Evolutionary conservation across 768 basidiomycete species (phyloP), one percentile per base, ranked within the genome.

Genomic region (Calocera cornea): DNA sequence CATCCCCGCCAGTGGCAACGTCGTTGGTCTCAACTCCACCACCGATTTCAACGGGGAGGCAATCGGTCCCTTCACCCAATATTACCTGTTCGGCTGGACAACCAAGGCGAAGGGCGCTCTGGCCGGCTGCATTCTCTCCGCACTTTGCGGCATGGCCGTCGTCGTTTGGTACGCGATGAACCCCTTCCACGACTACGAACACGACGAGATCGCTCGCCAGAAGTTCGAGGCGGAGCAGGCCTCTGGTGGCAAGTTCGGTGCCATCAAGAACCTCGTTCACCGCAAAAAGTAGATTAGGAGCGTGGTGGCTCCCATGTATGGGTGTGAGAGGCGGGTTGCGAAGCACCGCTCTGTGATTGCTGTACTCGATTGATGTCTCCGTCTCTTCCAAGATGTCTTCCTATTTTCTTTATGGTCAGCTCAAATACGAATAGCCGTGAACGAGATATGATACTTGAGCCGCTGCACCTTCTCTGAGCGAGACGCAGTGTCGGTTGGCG

Each of bases 111-210:
- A 68, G 67, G 71, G 71, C 22, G 72, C 73, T 22, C 67, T 77
- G 64, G 75, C 74, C n/a, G 88, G 87, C 19, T 92, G 89, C 70
- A 86, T 97, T 40, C 77, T 97, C 66, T 84, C 90, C 1, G 94
- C 92, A 1, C 78, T 90, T 16, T 69, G 95, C 41, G 95, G 95
- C 0, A 89, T 97, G 87, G 69, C 80, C 8, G 82, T 84, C 0
- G 90, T 95, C 31, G 79, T 86, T 40, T 98, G 94, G 92, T 98
- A 98, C 77, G 90, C 91, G n/a, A 85, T 84, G 2, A 78, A 78
- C 34, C 64, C 64, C 67, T 79, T 90, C 68, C 83, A 87, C 54
- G 92, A 92, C 40, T 86, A 86, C 70, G 93, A 95, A 78, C 81
- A 91, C 38, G 91, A 92, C 74, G 79, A 82, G 24, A 89, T 91